Evolutionary conservation across 768 basidiomycete genomes (phyloP).

Genomic region (Mycena maculata): DNA sequence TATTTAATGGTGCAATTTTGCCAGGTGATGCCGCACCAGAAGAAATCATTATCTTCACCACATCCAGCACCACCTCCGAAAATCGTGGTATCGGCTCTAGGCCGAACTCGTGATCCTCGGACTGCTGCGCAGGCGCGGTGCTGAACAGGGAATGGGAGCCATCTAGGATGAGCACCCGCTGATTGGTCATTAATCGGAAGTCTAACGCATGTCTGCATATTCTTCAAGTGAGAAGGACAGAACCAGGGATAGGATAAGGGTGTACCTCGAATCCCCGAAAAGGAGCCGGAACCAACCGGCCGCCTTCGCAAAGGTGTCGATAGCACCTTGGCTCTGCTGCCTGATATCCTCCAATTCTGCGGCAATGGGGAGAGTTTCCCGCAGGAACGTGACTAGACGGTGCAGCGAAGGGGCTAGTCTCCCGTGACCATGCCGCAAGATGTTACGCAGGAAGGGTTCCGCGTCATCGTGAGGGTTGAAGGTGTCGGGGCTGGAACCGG

Average conservation of each 20-base stretch:
- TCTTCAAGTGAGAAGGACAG: conserved; percentile 14
- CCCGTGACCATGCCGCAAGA: conserved; percentile 75
- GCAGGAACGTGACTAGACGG: conserved; percentile 73
- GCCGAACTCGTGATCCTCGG: conserved; percentile 42
- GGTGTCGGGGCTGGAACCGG: conserved; percentile 41
- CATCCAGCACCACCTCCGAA: conserved; percentile 59
- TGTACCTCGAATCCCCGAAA: conserved; percentile 74
- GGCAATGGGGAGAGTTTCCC: conserved; percentile 83
- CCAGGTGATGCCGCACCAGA: conserved; percentile 46
- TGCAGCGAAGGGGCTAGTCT: conserved; percentile 73
- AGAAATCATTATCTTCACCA: conserved; percentile 55
- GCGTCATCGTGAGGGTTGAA: conserved; percentile 85
- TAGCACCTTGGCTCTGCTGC: conserved; percentile 45
- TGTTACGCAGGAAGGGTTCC: conserved; percentile 77
- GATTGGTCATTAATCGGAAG: conserved; percentile 76
- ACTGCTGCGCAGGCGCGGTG: conserved; percentile 19
- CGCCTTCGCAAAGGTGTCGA: conserved; percentile 82
- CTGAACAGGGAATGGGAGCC: conserved; percentile 71
- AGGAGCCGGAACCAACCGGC: conserved; percentile 86
- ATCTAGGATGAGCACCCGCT: conserved; percentile 79
- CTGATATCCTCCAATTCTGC: conserved; percentile 73
- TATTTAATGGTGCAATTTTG: conserved; percentile 66
- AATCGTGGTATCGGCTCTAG: conserved; percentile 74
- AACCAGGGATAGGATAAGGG: conserved; percentile 14
- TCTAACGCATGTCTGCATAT: conserved; percentile 77